phyloP scores from a whole-genome alignment of 2,329 filamentous ascomycete genomes.

The Paecilomyces formosus region DNA sequence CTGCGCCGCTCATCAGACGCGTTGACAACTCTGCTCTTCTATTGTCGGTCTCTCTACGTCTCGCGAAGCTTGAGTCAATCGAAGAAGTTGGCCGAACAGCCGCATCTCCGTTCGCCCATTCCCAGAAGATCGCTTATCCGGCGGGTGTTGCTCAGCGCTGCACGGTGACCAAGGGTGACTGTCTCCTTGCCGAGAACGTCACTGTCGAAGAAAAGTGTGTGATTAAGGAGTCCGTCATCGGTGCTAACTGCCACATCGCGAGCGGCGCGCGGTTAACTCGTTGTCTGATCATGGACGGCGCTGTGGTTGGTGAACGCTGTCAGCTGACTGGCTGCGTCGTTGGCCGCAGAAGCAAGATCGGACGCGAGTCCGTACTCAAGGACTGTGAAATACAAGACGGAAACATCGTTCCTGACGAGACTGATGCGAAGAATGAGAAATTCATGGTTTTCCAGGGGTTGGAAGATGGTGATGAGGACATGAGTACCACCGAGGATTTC shows the following conservation, averaged over 20 bases:
- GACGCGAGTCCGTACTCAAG: conserved; percentile 71
- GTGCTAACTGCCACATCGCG: conserved; percentile 77
- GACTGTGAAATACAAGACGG: conserved; percentile 88
- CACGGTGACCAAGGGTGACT: conserved; percentile 75
- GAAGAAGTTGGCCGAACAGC: conserved; percentile 51
- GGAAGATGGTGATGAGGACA: conserved; percentile 28
- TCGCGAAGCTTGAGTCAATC: conserved; percentile 71
- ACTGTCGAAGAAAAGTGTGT: conserved; percentile 80
- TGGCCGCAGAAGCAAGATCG: conserved; percentile 71
- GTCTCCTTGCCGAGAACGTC: conserved; percentile 79
- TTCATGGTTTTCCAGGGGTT: conserved; percentile 49
- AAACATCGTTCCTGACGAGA: conserved; percentile 76
- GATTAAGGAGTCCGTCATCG: conserved; percentile 89
- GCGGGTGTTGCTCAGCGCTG: conserved; percentile 72
- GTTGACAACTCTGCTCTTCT: conserved; percentile 83
- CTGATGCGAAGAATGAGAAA: conserved; percentile 55
- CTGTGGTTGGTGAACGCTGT: conserved; percentile 73
- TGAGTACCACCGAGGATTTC: conserved; percentile 19
- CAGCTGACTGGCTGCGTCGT: conserved; percentile 83
- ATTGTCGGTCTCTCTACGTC: conserved; percentile 70
- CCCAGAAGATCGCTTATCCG: conserved; percentile 73
- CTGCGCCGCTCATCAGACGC: conserved; percentile 66
- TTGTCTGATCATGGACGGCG: conserved; percentile 89
- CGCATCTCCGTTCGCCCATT: conserved; percentile 68
- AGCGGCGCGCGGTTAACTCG: conserved; percentile 79